Base-by-base conservation (phyloP, 306 rosid genomes). In the Begonia masoniana region DNA sequence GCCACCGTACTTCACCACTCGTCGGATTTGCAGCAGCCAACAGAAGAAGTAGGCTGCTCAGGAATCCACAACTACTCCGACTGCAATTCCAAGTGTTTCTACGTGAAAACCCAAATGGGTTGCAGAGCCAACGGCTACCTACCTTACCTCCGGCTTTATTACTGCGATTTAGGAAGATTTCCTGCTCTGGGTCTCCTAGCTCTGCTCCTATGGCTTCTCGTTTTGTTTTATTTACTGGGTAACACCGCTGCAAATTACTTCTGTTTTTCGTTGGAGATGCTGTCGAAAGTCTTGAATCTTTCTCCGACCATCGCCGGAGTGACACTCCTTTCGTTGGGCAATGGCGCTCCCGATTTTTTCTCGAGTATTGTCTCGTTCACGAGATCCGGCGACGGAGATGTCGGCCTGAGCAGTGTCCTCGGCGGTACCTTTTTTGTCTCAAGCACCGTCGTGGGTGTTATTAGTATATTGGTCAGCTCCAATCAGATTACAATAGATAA, bases 321-420 rank as follows among this genome's bases (percentile, higher is more conserved):
- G 66, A 77, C 82, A 49, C 67, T 91, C 67, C 99, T 92, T 67
- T 96, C 99, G 2, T 83, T 92, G 17, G 99, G 99, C 57, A 92
- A 92, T 76, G 99, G 99, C 31, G 99, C 99, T 13, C 99, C 99
- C 15, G 99, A 92, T 69, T 96, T 92, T 70, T 92, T 92, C 74
- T 60, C 95, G 0, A 92, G 99, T 69, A 92, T 92, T 54, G 99
- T 96, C 62, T 65, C 99, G 23, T 91, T 91, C 59, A 78, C 79
- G 51, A 96, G 94, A 12, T 69, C 83, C 65, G 92, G 77, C 55
- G 65, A 85, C 0, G 99, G 96, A 4, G 95, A 77, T 9, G 96
- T 91, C 10, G 99, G 99, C 51, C 81, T 91, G 57, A 91, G 86
- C 62, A 83, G 99, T 61, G 99, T 91, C 59, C 68, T 92, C 73